Conservation (phyloP, 805 yeast genomes). For the Monosporozyma unispora region DNA sequence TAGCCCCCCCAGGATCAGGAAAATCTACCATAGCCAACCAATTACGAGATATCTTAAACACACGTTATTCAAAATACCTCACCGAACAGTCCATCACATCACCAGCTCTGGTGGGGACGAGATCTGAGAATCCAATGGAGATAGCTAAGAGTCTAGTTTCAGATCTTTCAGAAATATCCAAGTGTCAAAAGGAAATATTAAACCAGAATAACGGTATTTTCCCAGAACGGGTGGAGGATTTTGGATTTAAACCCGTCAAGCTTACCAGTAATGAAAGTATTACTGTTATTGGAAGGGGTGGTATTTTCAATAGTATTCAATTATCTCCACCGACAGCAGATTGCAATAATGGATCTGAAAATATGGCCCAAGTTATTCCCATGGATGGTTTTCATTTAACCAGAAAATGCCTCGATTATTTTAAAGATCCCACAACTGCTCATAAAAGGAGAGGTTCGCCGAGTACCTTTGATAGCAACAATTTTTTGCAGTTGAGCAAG, state of each 20-base stretch:
- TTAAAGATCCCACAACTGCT: constrained; percentile 51
- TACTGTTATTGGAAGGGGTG: constrained; percentile 25
- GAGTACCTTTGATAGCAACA: constrained; percentile 64
- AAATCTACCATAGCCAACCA: constrained; percentile 56
- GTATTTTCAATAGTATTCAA: constrained; percentile 21
- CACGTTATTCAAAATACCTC: constrained; percentile 10
- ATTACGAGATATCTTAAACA: constrained; percentile 37
- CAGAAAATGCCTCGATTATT: constrained; percentile 35
- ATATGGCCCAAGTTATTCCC: constrained; percentile 42
- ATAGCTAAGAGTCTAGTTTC: neutral
- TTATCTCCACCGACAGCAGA: constrained; percentile 1
- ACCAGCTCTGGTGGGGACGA: neutral
- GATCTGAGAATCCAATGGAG: neutral
- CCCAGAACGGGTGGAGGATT: constrained; percentile 18
- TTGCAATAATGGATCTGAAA: neutral
- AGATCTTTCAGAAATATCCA: neutral
- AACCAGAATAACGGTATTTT: constrained; percentile 10
- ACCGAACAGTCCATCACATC: neutral
- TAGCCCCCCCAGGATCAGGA: constrained; percentile 83
- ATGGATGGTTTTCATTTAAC: constrained; percentile 79
- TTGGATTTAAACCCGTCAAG: constrained; percentile 16
- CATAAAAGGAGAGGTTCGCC: constrained; percentile 73
- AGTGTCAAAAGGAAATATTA: constrained; percentile 8
- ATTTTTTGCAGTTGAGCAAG: constrained; percentile 13
- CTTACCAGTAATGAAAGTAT: constrained; percentile 11